A percentile compares a stretch with the other conserved stretches of the same genome.
Evolutionary conservation across 441 rosid genomes (phyloP).

Genomic region (Melastoma candidum): DNA sequence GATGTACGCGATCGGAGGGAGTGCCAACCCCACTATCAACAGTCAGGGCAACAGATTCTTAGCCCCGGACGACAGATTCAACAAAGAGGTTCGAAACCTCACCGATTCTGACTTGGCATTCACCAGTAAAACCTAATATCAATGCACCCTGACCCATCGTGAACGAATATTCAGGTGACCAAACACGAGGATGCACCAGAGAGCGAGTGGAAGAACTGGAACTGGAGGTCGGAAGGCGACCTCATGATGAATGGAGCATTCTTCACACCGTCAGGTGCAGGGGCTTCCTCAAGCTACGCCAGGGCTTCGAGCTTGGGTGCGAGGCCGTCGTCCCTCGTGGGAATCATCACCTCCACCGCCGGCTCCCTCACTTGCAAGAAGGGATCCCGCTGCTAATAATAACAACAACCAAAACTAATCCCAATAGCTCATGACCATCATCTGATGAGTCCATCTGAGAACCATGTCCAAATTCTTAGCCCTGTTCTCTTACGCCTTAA

Average conservation of each 20-base stretch:
- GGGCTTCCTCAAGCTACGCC: constrained; percentile 56
- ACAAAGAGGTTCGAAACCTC: constrained; percentile 41
- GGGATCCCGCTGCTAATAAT: constrained; percentile 44
- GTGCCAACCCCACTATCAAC: constrained; percentile 62
- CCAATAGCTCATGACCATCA: constrained; percentile 9
- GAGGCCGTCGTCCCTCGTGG: constrained; percentile 49
- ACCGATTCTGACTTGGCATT: background rate
- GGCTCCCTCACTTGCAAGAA: constrained; percentile 49
- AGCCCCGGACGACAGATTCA: constrained; percentile 37
- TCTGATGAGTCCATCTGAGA: constrained; percentile 1
- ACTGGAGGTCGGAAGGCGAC: constrained; percentile 67
- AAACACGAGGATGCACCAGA: constrained; percentile 59
- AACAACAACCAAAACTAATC: constrained; percentile 5
- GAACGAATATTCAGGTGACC: constrained; percentile 30
- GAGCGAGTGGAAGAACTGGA: constrained; percentile 51
- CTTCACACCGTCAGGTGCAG: constrained; percentile 46
- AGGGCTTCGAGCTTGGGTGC: constrained; percentile 60
- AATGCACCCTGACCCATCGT: background rate
- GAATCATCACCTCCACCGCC: constrained; percentile 32
- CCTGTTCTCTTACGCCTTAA: too few relatives aligned
- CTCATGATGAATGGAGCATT: constrained; percentile 54
- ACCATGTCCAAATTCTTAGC: too few relatives aligned
- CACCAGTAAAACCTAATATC: too few relatives aligned
- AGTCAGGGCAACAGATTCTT: constrained; percentile 63
- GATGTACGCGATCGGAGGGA: constrained; percentile 73